Base-by-base conservation (phyloP, 768 basidiomycete genomes). In the Macrocybe gigantea region DNA sequence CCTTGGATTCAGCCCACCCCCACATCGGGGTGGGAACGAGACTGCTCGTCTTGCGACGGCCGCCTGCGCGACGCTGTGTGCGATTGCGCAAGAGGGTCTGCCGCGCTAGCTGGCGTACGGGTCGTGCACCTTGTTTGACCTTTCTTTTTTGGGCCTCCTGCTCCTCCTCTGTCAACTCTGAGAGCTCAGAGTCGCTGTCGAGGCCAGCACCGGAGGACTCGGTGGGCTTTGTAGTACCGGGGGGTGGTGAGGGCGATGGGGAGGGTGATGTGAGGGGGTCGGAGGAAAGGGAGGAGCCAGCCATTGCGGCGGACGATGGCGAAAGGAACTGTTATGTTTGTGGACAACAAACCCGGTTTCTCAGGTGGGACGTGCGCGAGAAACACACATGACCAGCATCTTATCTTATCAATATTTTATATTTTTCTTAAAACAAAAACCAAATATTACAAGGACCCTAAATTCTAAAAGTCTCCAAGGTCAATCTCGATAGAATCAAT, bases 101-200 rank as follows among this genome's bases (percentile, higher is more conserved):
- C 2, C 22, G 22, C 22, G 22, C 22, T 2, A 22, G 22, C 22
- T 22, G 22, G 22, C 22, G 22, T 22, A 22, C 22, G 22, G 22
- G 22, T 22, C 22, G 22, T 22, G 22, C 22, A 22, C 22, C 39
- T 52, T 51, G 36, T 42, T 49, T 43, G 43, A 51, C 53, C 56
- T 45, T 60, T 47, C 61, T 56, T 50, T 63, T 69, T 50, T 70
- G 64, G 43, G 63, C 55, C 56, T 85, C 83, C 55, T 83, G 78
- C 55, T 88, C 86, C 59, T 89, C 87, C 59, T 90, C 87, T 11
- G 87, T 89, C 61, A 90, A 79, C 61, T 88, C 88, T 38, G 86
- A 88, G 50, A 90, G 78, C 67, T 89, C 88, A 5, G 87, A 88
- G 63, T 79, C 85, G 33, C 64, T 73, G 68, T 82, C 79, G 52